A percentile compares a stretch with the other conserved stretches of the same genome.
These are phyloP conservation scores for Hura crepitans DNA, from an alignment of 441 rosid species.

Conservation along the genomic window DNA sequence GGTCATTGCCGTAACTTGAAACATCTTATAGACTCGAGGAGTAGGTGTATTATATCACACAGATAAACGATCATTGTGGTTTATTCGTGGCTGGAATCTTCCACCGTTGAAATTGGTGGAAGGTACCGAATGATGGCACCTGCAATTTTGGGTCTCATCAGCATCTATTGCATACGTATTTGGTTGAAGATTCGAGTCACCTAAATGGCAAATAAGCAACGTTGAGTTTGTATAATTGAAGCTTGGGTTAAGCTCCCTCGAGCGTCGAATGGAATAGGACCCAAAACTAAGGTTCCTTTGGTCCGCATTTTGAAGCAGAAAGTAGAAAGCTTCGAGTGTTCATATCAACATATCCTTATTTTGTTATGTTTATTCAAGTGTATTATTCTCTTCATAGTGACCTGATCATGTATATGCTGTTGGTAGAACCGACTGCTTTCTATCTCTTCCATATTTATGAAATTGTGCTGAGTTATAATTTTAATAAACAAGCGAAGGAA, in stretches of 20 bases:
- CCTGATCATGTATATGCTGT: conserved; percentile 19
- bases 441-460: not conserved
- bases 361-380: conserved; percentile 1
- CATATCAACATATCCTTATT: not conserved
- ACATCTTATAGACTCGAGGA: conserved; percentile 27
- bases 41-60: conserved; percentile 36
- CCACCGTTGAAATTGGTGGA: conserved; percentile 13
- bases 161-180: conserved; percentile 2
- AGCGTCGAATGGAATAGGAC: not conserved
- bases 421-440: not conserved
- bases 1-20: conserved; percentile 22
- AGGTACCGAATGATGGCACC: conserved; percentile 13
- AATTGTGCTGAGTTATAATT: not conserved
- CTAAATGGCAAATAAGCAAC: conserved; percentile 14
- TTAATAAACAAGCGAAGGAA: not conserved
- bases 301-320: conserved; percentile 3
- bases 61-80: conserved; percentile 21
- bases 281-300: not conserved
- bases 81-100: conserved; percentile 16
- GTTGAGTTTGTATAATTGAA: not conserved
- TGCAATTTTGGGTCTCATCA: conserved; percentile 9
- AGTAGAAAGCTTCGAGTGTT: conserved; percentile 16
- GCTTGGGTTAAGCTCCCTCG: not conserved
- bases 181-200: conserved; percentile 17
- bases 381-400: conserved; percentile 17